Base-by-base conservation (phyloP, 495 filamentous ascomycete species). In the Podospora didyma region DNA sequence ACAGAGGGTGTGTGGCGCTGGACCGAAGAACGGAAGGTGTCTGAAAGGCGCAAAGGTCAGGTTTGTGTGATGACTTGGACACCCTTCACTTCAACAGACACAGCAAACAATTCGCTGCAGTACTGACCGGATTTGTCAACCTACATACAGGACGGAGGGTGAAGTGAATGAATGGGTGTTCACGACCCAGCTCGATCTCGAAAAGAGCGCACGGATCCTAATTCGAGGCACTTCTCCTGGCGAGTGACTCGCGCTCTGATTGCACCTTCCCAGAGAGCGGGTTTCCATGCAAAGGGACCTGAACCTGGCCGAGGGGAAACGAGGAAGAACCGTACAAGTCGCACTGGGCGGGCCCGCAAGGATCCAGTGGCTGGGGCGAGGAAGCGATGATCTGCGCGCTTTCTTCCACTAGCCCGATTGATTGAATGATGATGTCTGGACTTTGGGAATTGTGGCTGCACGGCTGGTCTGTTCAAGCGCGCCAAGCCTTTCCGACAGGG, bases 401-500 rank as follows among this genome's bases (percentile, higher is more conserved):
- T 44, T 53, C 21, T 22, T 41, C 34, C 41, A 24, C 51, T 54
- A 46, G 24, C 51, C 51, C 24, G 51, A 45, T 31, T 5, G 46
- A 26, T 46, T 41, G 50, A 42, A 53, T 53, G 39, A 53, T 35
- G 31, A 22, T 41, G 53, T 48, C 53, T 56, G 53, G 53, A 31
- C 34, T 23, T 39, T 48, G 53, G 51, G 28, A n/a, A 37, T n/a
- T 48, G 44, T 56, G 53, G 53, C 53, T 56, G 53, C 44, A 22
- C 20, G 14, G 12, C 17, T 35, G 41, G 41, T 11, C 51, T 39
- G 44, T 19, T 42, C 34, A 53, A 31, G 24, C 52, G 52, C 52
- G 52, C 52, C 52, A 54, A 54, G 52, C 3, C 16, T 21, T 54
- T 46, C 26, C 52, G 52, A 54, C 49, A 51, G 48, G 55, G 55